Evolutionary conservation across 257 asterid species (phyloP), one percentile per base, ranked within the genome.

Genomic region (Solanum bulbocastanum): DNA sequence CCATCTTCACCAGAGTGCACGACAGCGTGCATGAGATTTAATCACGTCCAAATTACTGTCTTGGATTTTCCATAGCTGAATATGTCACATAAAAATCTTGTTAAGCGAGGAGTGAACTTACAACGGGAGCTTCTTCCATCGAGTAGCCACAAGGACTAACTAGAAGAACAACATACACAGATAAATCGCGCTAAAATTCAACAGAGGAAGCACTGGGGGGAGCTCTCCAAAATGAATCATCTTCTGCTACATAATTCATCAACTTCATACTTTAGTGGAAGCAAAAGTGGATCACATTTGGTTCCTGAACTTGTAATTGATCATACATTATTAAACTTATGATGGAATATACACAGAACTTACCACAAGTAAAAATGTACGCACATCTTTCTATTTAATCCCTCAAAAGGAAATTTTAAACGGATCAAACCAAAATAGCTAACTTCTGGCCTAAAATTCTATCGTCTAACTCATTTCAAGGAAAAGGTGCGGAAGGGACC

Each of bases 81-180:
- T 14, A 44, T 78, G 62, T n/a, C 60, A 42, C 25, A 30, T 37
- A 36, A 75, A 35, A 5, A 20, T 37, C 33, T 8, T 58, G 87
- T 30, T 30, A 30, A 30, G 30, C 1, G 30, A 30, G 1, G 66
- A 74, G 88, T 49, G 90, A 87, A 91, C 99, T 96, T 96, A 97
- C 99, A 83, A 92, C 92, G 35, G 99, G 98, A 88, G 98, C 96
- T 90, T 95, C 98, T 27, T 95, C 91, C 90, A 91, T 87, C 20
- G 98, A 96, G 92, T 94, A 97, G 91, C 99, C 98, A 91, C 98
- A 96, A 65, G 98, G 94, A 92, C 98, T 96, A 86, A 97, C 95
- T 62, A 97, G 89, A 88, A 97, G 96, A 88, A 93, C 91, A 83
- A 94, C 98, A 90, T 95, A 95, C 99, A 93, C 98, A 86, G 98